Evolutionary conservation across 768 basidiomycete genomes (phyloP).

Genomic region (Sistotremastrum suecicum): DNA sequence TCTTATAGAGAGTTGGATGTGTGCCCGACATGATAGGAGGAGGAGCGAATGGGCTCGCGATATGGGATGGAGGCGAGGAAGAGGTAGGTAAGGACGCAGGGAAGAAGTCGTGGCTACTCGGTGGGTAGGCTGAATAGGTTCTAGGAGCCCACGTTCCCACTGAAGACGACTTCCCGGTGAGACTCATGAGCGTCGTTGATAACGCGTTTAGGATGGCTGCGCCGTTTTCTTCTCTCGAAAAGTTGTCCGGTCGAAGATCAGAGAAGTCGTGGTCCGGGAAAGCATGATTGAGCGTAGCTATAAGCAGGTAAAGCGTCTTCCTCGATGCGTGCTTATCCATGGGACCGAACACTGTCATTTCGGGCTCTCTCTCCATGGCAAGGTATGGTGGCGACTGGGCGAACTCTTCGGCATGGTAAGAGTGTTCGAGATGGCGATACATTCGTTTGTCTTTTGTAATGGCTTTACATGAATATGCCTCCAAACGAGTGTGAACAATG

Average conservation of each 20-base stretch:
- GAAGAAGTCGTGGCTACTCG: conserved; percentile 57
- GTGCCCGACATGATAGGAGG: conserved; percentile 68
- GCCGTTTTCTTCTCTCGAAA: conserved; percentile 59
- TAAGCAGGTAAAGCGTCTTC: conserved; percentile 92
- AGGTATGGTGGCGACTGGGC: conserved; percentile 80
- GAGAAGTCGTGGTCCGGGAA: conserved; percentile 98
- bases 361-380: conserved; percentile 50
- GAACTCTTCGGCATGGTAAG: conserved; percentile 62
- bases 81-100: conserved; percentile 62
- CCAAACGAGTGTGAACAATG: conserved; percentile 81
- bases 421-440: conserved; percentile 81
- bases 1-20: conserved; percentile 76
- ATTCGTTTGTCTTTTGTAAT: conserved; percentile 95
- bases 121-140: conserved; percentile 79
- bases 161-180: conserved; percentile 26
- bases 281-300: conserved; percentile 91
- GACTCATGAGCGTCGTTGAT: conserved; percentile 68
- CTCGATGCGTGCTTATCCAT: conserved; percentile 73
- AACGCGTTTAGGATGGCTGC: conserved; percentile 74
- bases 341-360: conserved; percentile 81
- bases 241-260: conserved; percentile 79
- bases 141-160: conserved; percentile 56
- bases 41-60: conserved; percentile 52
- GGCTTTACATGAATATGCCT: conserved; percentile 97
- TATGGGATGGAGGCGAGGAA: conserved; percentile 48